These are phyloP conservation scores for Podila clonocystis DNA, from an alignment of 192 early-diverging fungal species.

Conservation along the genomic window DNA sequence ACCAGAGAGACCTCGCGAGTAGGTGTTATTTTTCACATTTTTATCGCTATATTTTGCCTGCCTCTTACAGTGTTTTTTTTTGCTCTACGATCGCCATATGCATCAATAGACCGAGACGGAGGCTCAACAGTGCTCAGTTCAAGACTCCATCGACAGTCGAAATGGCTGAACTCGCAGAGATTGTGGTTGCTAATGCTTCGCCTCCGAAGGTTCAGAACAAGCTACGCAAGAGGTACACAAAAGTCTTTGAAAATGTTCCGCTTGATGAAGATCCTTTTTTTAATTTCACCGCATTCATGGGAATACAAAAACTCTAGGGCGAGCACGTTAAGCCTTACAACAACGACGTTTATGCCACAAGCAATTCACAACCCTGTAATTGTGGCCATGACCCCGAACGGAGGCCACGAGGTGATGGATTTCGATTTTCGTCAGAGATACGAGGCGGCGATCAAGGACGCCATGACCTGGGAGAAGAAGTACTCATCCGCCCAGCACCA, in stretches of 20 bases:
- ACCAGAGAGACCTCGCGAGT: conserved; percentile 25
- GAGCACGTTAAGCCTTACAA: conserved; percentile 41
- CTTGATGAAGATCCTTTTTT: not conserved
- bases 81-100: not conserved
- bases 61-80: not conserved
- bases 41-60: not conserved
- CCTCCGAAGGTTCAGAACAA: conserved; percentile 45
- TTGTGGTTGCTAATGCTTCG: conserved; percentile 38
- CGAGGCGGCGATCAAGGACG: conserved; percentile 18
- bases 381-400: not conserved
- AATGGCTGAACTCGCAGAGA: conserved; percentile 26
- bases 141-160: conserved; percentile 31
- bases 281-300: not conserved
- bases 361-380: not conserved
- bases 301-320: conserved; percentile 7
- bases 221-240: conserved; percentile 34
- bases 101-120: conserved; percentile 21
- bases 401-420: conserved; percentile 4
- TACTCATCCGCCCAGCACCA: conserved; percentile 37
- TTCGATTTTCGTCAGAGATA: conserved; percentile 24
- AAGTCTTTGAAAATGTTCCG: too few relatives aligned
- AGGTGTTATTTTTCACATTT: not conserved
- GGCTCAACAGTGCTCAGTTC: conserved; percentile 47
- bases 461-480: conserved; percentile 46
- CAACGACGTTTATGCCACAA: conserved; percentile 25